Percentiles rank a stretch among this genome's conserved stretches.
phyloP scores from a whole-genome alignment of 176 grass and related monocot species.

The Zizania latifolia region DNA sequence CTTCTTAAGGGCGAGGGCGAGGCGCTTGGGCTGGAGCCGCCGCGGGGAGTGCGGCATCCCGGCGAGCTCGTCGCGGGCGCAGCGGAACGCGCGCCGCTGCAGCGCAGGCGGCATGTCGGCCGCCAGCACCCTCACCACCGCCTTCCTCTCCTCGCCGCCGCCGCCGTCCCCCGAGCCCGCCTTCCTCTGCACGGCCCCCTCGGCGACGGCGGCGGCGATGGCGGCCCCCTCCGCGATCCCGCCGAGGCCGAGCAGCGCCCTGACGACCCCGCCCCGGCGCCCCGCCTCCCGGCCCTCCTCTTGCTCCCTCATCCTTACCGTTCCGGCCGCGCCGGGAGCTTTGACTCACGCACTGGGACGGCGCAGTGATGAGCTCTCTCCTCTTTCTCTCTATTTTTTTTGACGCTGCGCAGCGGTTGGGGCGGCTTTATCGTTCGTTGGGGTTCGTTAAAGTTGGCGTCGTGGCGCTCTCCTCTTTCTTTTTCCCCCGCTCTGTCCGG shows the following conservation, averaged over 20 bases:
- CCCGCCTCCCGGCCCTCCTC: slow-evolving; percentile 43
- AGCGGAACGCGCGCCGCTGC: slow-evolving; percentile 77
- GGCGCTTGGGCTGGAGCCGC: slow-evolving; percentile 69
- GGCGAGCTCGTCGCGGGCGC: slow-evolving; percentile 64
- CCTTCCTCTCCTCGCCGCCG: slow-evolving; percentile 39
- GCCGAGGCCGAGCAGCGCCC: slow-evolving; percentile 55
- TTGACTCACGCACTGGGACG: not conserved
- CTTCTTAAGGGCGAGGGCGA: slow-evolving; percentile 90
- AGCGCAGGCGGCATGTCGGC: slow-evolving; percentile 68
- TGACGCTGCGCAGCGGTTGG: slow-evolving; percentile 1
- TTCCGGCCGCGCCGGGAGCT: not conserved
- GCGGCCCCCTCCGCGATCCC: slow-evolving; percentile 33
- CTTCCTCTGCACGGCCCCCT: slow-evolving; percentile 15
- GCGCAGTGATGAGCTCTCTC: not conserved
- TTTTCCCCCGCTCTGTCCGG: not conserved
- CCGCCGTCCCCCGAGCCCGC: not conserved
- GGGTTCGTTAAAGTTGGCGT: slow-evolving; percentile 32
- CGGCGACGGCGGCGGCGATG: not conserved
- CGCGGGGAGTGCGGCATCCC: slow-evolving; percentile 64
- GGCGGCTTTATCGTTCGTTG: slow-evolving; percentile 32
- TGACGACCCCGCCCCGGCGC: slow-evolving; percentile 54
- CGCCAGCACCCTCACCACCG: slow-evolving; percentile 59
- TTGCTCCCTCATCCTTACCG: slow-evolving; percentile 23
- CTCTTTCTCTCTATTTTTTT: not conserved
- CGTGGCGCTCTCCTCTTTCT: not conserved